These are phyloP conservation scores for Dioszegia aurantiaca DNA, from an alignment of 768 basidiomycete species.

Conservation along the genomic window DNA sequence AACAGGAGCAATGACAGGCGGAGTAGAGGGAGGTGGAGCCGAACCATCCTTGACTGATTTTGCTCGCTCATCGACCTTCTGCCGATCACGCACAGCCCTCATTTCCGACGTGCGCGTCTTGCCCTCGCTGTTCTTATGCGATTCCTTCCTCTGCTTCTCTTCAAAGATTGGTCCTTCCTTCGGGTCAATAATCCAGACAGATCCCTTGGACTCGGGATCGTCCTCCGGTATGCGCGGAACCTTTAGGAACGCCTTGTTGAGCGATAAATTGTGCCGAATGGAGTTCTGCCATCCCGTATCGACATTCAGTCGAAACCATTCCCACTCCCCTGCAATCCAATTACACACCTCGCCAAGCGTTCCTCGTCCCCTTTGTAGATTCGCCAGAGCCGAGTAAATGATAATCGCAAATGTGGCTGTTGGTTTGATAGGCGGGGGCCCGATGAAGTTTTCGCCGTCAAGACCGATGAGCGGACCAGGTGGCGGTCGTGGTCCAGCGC, in stretches of 20 bases:
- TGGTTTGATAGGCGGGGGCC: slow-evolving; percentile 70
- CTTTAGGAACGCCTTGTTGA: slow-evolving; percentile 86
- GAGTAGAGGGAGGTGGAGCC: slow-evolving; percentile 1
- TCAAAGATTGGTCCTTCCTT: slow-evolving; percentile 53
- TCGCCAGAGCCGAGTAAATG: slow-evolving; percentile 80
- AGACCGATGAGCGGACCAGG: slow-evolving; percentile 48
- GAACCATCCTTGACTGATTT: slow-evolving; percentile 25
- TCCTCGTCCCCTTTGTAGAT: slow-evolving; percentile 57
- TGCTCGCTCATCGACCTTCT: slow-evolving; percentile 29
- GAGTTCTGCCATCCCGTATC: slow-evolving; percentile 92
- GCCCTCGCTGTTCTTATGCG: slow-evolving; percentile 32
- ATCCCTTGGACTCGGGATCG: slow-evolving; percentile 70
- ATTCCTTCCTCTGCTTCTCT: slow-evolving; percentile 46
- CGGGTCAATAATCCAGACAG: slow-evolving; percentile 87
- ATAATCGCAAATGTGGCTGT: slow-evolving; percentile 85
- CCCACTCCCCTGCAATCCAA: slow-evolving; percentile 84
- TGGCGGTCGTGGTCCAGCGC: slow-evolving; percentile 44
- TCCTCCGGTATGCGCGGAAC: slow-evolving; percentile 76
- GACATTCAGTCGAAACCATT: slow-evolving; percentile 84
- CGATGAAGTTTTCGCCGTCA: slow-evolving; percentile 50
- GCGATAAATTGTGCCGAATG: slow-evolving; percentile 90
- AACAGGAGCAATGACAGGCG: slow-evolving; percentile 1
- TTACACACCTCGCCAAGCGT: slow-evolving; percentile 86
- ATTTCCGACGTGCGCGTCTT: slow-evolving; percentile 39
- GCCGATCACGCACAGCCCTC: slow-evolving; percentile 30